Conservation (phyloP, 2,329 filamentous ascomycete species). For the Trichoderma afroharzianum region DNA sequence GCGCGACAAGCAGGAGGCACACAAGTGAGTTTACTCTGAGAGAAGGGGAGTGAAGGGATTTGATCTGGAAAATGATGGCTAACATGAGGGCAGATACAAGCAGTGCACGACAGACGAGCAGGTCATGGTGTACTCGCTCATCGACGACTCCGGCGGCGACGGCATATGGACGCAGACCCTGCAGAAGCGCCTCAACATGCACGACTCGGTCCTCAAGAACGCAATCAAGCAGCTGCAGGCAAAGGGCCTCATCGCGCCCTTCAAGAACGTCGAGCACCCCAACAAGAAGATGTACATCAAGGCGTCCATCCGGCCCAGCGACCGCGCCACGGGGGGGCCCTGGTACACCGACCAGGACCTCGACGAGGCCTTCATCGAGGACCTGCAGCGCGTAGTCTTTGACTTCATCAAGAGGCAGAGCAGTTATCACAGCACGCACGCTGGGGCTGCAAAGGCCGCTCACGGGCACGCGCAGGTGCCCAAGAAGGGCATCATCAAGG, state of each 20-base stretch:
- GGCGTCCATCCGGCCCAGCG: constrained; percentile 74
- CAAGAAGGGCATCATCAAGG: constrained; percentile 55
- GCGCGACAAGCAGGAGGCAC: constrained; percentile 56
- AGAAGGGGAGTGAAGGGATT: neutral
- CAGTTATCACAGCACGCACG: constrained; percentile 55
- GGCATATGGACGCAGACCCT: constrained; percentile 91
- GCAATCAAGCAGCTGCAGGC: constrained; percentile 79
- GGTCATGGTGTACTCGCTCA: constrained; percentile 79
- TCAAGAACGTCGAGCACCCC: constrained; percentile 88
- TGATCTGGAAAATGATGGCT: neutral
- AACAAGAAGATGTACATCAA: constrained; percentile 97
- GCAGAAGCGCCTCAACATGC: constrained; percentile 73
- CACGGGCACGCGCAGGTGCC: constrained; percentile 36
- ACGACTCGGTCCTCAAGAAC: constrained; percentile 77
- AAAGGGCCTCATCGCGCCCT: constrained; percentile 78
- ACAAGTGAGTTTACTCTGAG: constrained; percentile 46
- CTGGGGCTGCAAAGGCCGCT: constrained; percentile 34
- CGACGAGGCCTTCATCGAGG: constrained; percentile 82
- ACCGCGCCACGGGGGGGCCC: constrained; percentile 86
- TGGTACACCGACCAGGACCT: constrained; percentile 93
- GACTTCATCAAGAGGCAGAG: constrained; percentile 68
- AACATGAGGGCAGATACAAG: constrained; percentile 42
- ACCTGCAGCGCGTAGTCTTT: constrained; percentile 69
- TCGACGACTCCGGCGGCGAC: constrained; percentile 79
- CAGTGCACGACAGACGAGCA: constrained; percentile 66